phyloP scores from a whole-genome alignment of 2,329 filamentous ascomycete genomes.

The Penicillium sp. region DNA sequence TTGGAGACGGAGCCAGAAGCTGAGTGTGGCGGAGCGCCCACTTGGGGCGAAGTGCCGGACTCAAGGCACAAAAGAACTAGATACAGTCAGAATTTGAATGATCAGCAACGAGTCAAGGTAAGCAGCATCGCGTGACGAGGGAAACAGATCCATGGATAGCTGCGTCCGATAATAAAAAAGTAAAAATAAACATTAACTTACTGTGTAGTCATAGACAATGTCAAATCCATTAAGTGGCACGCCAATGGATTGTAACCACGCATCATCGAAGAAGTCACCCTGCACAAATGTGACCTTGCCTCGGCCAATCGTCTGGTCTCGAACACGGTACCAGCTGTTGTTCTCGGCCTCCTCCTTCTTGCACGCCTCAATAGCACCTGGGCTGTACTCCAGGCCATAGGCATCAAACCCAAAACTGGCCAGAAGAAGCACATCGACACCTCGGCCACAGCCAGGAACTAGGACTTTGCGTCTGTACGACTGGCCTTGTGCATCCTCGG shows the following conservation, averaged over 20 bases:
- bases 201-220: slow-evolving; percentile 64
- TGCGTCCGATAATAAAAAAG: background rate
- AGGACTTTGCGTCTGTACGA: slow-evolving; percentile 58
- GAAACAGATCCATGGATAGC: no score
- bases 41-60: slow-evolving; percentile 53
- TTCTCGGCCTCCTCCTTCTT: slow-evolving; percentile 36
- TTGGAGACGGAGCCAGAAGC: slow-evolving; percentile 50
- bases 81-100: slow-evolving; percentile 9
- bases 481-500: slow-evolving; percentile 21
- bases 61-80: slow-evolving; percentile 64
- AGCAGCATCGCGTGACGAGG: background rate
- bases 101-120: background rate
- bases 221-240: slow-evolving; percentile 41
- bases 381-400: slow-evolving; percentile 70
- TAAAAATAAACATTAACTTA: slow-evolving; percentile 33
- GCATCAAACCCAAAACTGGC: slow-evolving; percentile 75
- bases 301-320: slow-evolving; percentile 35
- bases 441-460: slow-evolving; percentile 79
- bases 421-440: slow-evolving; percentile 78
- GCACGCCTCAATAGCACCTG: slow-evolving; percentile 46
- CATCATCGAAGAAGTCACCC: slow-evolving; percentile 48
- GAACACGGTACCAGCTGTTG: slow-evolving; percentile 37
- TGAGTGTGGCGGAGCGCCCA: slow-evolving; percentile 60
- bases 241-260: slow-evolving; percentile 40
- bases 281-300: slow-evolving; percentile 44